Percentiles rank a stretch among this genome's conserved stretches.
phyloP scores from a whole-genome alignment of 2,329 filamentous ascomycete genomes.

The Fusarium sterilihyphosum region DNA sequence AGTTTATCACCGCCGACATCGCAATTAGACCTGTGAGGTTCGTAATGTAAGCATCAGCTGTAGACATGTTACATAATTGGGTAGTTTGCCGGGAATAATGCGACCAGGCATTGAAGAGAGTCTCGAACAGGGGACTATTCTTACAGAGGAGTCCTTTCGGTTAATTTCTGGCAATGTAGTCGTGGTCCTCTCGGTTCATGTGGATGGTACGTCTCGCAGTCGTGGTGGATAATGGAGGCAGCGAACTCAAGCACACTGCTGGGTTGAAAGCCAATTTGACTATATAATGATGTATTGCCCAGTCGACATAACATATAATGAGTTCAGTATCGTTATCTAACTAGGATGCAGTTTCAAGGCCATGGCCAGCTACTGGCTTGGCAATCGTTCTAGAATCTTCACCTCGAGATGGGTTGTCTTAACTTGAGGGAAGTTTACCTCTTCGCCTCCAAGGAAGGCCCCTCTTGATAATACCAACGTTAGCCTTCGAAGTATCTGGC shows the following conservation, averaged over 20 bases:
- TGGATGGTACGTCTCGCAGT: background rate
- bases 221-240: background rate
- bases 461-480: accelerated
- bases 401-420: background rate
- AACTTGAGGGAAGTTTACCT: background rate
- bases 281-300: accelerated
- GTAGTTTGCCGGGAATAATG: background rate
- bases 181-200: accelerated
- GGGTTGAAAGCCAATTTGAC: background rate
- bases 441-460: accelerated
- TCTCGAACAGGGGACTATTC: too few species aligned
- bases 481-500: accelerated
- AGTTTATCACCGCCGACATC: background rate
- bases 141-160: background rate
- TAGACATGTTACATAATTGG: too few species aligned
- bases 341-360: accelerated
- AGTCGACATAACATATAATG: background rate
- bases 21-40: too few species aligned
- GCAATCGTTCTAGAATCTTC: accelerated
- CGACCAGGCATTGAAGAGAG: background rate
- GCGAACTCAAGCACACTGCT: background rate
- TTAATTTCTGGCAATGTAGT: background rate
- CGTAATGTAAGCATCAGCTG: too few species aligned
- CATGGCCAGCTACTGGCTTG: accelerated
- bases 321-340: background rate